Conservation (phyloP, 495 filamentous ascomycete genomes). For the Sporormia fimetaria region DNA sequence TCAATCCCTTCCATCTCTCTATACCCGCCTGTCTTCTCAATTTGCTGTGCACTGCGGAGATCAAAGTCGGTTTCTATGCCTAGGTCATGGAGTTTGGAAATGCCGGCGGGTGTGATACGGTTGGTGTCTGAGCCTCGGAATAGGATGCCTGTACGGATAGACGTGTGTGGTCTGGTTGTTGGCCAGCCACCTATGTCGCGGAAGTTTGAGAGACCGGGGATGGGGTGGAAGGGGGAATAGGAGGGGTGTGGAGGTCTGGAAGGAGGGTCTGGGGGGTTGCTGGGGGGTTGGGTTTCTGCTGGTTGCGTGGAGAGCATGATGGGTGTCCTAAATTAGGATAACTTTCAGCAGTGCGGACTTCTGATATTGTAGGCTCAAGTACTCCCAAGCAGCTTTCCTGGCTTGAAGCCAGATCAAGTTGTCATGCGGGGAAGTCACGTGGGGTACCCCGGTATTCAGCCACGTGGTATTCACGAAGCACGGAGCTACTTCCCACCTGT, state of each 20-base stretch:
- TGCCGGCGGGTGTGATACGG: conserved; percentile 5
- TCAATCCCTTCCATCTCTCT: conserved; percentile 15
- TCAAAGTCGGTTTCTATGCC: conserved; percentile 20
- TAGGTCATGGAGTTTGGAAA: conserved; percentile 6
- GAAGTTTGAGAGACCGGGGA: conserved; percentile 20
- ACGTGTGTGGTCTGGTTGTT: not conserved
- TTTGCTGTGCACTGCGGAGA: conserved; percentile 17
- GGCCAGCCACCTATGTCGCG: conserved; percentile 26
- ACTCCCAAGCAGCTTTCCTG: no score
- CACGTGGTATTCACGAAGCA: no score
- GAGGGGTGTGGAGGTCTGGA: conserved; percentile 4
- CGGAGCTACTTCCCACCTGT: no score
- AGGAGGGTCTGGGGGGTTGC: not conserved
- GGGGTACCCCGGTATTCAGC: no score
- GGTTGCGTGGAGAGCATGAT: not conserved
- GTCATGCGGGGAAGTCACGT: no score
- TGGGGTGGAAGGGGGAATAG: conserved; percentile 10
- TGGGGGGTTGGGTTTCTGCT: not conserved
- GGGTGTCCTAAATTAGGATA: no score
- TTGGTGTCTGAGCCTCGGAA: conserved; percentile 21
- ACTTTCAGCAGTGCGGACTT: no score
- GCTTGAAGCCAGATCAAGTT: no score
- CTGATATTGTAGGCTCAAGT: no score
- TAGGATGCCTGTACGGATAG: conserved; percentile 15
- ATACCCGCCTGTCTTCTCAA: conserved; percentile 15